Evolutionary conservation across 306 rosid genomes (phyloP).

Genomic region (Abrus pulchellus): DNA sequence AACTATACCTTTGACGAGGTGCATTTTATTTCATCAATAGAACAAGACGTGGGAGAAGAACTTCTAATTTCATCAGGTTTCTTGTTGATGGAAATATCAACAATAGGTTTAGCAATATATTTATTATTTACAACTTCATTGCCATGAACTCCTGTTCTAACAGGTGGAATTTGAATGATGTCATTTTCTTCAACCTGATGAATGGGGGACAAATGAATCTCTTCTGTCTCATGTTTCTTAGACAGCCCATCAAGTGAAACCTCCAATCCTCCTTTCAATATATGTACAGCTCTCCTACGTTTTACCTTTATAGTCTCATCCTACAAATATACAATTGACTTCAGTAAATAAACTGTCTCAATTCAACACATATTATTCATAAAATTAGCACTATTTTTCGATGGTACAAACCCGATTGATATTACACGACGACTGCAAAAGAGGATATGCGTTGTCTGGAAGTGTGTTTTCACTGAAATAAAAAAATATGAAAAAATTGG

Average conservation of each 20-base stretch:
- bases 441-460: slow-evolving; percentile 78
- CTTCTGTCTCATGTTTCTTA: slow-evolving; percentile 54
- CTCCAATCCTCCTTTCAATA: slow-evolving; percentile 69
- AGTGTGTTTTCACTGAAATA: slow-evolving; percentile 70
- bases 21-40: slow-evolving; percentile 44
- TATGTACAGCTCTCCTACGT: slow-evolving; percentile 65
- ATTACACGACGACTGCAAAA: slow-evolving; percentile 69
- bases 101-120: slow-evolving; percentile 35
- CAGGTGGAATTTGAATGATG: slow-evolving; percentile 47
- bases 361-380: neutral
- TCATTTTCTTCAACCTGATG: slow-evolving; percentile 49
- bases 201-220: slow-evolving; percentile 20
- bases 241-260: slow-evolving; percentile 50
- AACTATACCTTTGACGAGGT: slow-evolving; percentile 57
- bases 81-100: slow-evolving; percentile 35
- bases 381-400: slow-evolving; percentile 31
- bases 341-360: slow-evolving; percentile 27
- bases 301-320: slow-evolving; percentile 73
- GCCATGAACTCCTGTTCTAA: slow-evolving; percentile 29
- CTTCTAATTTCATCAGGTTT: slow-evolving; percentile 48
- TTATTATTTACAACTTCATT: slow-evolving; percentile 39
- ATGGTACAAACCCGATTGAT: slow-evolving; percentile 75
- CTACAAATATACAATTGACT: slow-evolving; percentile 48
- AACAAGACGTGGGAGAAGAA: slow-evolving; percentile 32
- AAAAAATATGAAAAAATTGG: neutral